A percentile compares a stretch with the other conserved stretches of the same genome.
Conservation (phyloP, 2,329 filamentous ascomycete genomes). For the Colletotrichum liriopes region DNA sequence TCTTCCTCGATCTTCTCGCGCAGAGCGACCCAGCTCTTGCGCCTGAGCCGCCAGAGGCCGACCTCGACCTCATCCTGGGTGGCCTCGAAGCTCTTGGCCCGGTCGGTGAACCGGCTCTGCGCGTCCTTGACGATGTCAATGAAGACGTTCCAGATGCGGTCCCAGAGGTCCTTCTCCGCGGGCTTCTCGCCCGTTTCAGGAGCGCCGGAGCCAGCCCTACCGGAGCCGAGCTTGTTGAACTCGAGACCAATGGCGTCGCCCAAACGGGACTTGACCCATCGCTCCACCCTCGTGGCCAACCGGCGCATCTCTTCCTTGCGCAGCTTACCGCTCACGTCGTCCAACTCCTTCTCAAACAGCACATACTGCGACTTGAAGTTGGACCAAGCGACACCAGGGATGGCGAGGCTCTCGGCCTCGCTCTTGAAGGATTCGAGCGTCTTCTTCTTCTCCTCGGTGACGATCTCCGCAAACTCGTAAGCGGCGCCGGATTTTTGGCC, state of each 20-base stretch:
- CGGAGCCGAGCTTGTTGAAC: slow-evolving; percentile 96
- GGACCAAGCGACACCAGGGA: slow-evolving; percentile 89
- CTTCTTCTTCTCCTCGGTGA: slow-evolving; percentile 84
- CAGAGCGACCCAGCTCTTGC: slow-evolving; percentile 95
- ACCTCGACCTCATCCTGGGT: slow-evolving; percentile 92
- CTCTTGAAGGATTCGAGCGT: slow-evolving; percentile 82
- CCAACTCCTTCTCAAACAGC: slow-evolving; percentile 91
- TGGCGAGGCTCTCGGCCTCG: slow-evolving; percentile 81
- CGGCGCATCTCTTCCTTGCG: slow-evolving; percentile 97
- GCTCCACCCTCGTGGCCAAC: slow-evolving; percentile 89
- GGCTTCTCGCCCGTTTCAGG: slow-evolving; percentile 84
- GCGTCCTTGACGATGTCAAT: slow-evolving; percentile 87
- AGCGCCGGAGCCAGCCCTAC: slow-evolving; percentile 85
- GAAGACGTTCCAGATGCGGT: slow-evolving; percentile 93
- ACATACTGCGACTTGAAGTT: slow-evolving; percentile 85
- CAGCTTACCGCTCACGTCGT: slow-evolving; percentile 87
- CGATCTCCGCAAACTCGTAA: slow-evolving; percentile 97
- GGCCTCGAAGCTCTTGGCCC: slow-evolving; percentile 94
- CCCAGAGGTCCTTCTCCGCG: slow-evolving; percentile 92
- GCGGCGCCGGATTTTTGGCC: slow-evolving; percentile 92
- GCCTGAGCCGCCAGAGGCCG: slow-evolving; percentile 90
- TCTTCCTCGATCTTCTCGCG: slow-evolving; percentile 95
- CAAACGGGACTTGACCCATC: slow-evolving; percentile 92
- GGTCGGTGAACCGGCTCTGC: slow-evolving; percentile 86
- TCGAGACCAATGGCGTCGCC: slow-evolving; percentile 91